Base-by-base conservation (phyloP, 805 yeast genomes). In the Kodamaea neixiangensis region DNA sequence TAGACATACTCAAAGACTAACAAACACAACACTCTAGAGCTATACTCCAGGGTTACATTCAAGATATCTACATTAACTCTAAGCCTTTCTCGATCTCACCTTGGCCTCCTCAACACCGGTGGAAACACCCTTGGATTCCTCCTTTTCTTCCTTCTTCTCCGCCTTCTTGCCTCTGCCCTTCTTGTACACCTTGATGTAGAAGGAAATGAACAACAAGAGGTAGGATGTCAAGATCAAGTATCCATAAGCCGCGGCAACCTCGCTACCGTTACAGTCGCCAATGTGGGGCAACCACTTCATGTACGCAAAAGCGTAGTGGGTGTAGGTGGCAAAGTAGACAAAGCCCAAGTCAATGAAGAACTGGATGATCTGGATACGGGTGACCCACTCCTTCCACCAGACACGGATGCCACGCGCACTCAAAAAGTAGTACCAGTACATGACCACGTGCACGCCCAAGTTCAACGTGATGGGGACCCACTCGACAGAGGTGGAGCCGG, bases 351-450 rank as follows among this genome's bases (percentile, higher is more conserved):
- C 99, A 65, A 93, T 78, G 59, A 93, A 74, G 67, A 93, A 93
- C 76, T 93, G 99, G 63, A 89, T 76, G 73, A 93, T 93, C 78
- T 93, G 99, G 78, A 89, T 85, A 58, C 96, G 81, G 50, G 99
- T 93, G 59, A 93, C 97, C 97, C 97, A 93, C 77, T 92, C 96
- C 76, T 94, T 93, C 99, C 99, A 93, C 97, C 97, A 92, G 49
- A 93, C 97, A 64, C 89, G 86, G 66, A 92, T 89, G 52, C 97
- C 97, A 67, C 96, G 81, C 17, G 97, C 89, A 47, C 94, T 80
- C 62, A 93, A 78, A 78, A 92, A 91, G 77, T 94, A 93, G 82
- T 93, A 93, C 87, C 91, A 93, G 81, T 93, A 93, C 99, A 93
- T 94, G 51, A 93, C 83, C 46, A 92, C 96, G 66, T 93, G 98